A percentile compares a stretch with the other conserved stretches of the same genome.
These are phyloP conservation scores for Drosera spatulata DNA, from an alignment of 179 eudicot genomes.

Conservation along the genomic window DNA sequence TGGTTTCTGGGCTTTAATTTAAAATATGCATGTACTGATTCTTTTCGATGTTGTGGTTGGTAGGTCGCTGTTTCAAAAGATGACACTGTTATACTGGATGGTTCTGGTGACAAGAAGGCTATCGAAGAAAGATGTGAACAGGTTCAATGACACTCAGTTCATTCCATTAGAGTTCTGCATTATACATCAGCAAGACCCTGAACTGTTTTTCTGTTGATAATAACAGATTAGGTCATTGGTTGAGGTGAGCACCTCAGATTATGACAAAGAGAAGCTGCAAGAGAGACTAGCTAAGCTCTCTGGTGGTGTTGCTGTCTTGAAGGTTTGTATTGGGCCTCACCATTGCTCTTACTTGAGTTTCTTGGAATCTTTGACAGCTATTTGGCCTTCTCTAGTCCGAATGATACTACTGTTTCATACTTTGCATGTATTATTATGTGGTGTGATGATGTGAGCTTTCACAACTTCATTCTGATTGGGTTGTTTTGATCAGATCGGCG, in stretches of 20 bases:
- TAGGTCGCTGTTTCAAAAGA: conserved; percentile 85
- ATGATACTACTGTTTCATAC: too few species aligned
- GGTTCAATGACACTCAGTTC: not conserved
- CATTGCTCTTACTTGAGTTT: too few species aligned
- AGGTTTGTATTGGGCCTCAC: conserved; percentile 36
- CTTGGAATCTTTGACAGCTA: too few species aligned
- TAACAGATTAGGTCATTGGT: conserved; percentile 65
- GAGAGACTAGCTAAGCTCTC: conserved; percentile 94
- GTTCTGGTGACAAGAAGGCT: conserved; percentile 76
- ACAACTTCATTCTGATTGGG: too few species aligned
- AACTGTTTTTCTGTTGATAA: not conserved
- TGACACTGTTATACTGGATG: conserved; percentile 89
- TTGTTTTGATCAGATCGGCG: conserved; percentile 53
- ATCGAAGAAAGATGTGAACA: conserved; percentile 90
- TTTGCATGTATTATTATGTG: too few species aligned
- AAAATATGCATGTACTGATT: not conserved
- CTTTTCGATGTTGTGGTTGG: not conserved
- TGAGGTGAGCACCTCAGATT: conserved; percentile 70
- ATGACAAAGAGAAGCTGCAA: conserved; percentile 85
- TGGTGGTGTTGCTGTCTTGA: conserved; percentile 94
- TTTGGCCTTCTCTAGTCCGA: too few species aligned
- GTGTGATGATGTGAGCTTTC: too few species aligned
- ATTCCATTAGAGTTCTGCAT: too few species aligned
- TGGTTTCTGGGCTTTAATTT: not conserved
- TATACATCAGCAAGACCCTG: too few species aligned